Base-by-base conservation (phyloP, 176 grass and related monocot genomes). In the Oryza coarctata region DNA sequence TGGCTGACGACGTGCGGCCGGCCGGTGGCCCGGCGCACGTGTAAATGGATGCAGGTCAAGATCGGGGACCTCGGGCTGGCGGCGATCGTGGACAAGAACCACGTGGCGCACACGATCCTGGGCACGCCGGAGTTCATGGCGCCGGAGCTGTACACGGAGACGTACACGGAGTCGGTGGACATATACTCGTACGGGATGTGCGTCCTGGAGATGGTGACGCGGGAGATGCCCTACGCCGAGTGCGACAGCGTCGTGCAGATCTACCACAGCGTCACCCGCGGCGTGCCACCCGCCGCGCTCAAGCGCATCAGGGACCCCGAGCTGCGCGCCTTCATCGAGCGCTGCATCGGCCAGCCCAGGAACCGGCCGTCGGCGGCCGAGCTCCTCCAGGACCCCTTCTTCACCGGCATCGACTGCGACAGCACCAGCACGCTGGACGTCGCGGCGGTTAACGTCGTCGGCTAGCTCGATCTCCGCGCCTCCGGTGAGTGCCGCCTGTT, bases 71-170 rank as follows among this genome's bases (percentile, higher is more conserved):
- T 98, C 12, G 96, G 96, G 80, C 90, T 98, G 62, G 92, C 96
- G 49, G 93, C 90, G 36, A 93, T 93, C 55, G 96, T 98, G 82
- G 93, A 84, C 65, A 94, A 86, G 84, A 90, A 63, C 65, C 96
- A 90, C 89, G 85, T 87, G 55, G 93, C 96, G 30, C 92, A 93
- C 82, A 93, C 96, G 29, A 71, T 98, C 31, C 88, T 98, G 13
- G 96, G 96, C 18, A 98, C 96, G 63, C 96, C 96, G 23, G 96
- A 95, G 86, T 98, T 91, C 95, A 98, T 98, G 95, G 95, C 95
- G 70, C 95, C 95, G 70, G 95, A 98, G 90, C 82, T 98, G 8
- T 98, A 91, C 74, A 90, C 92, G 78, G 95, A 95, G 91, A 80
- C 88, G 31, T 98, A 98, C 87, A 98, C 93, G 11, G 96, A 98